Evolutionary conservation across 2,329 filamentous ascomycete genomes (phyloP).

Genomic region (Podosphaera leucotricha): DNA sequence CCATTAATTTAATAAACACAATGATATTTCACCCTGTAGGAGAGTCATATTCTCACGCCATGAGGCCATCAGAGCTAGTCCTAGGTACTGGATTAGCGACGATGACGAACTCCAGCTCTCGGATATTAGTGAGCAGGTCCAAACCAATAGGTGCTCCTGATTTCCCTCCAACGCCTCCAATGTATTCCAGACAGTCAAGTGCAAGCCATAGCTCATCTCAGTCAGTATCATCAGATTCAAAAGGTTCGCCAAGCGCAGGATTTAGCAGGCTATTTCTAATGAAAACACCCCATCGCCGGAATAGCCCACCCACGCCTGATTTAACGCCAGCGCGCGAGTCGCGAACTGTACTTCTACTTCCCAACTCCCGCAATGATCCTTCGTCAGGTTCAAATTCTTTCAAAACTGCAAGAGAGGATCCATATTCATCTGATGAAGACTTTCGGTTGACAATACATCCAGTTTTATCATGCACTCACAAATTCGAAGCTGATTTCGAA

Average conservation of each 20-base stretch:
- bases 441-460: conserved; percentile 20
- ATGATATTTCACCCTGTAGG: conserved; percentile 15
- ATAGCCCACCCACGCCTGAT: conserved; percentile 51
- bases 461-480: conserved; percentile 7
- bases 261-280: conserved; percentile 6
- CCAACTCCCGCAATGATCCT: conserved; percentile 22
- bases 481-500: not conserved
- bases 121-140: conserved; percentile 14
- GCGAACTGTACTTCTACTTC: conserved; percentile 23
- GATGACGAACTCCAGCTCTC: conserved; percentile 12
- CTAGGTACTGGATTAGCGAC: conserved; percentile 11
- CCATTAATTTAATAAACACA: conserved; percentile 11
- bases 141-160: conserved; percentile 18
- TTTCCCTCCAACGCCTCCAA: conserved; percentile 38
- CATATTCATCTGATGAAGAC: conserved; percentile 37
- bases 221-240: not conserved
- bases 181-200: conserved; percentile 33
- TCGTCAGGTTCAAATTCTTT: conserved; percentile 37
- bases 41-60: conserved; percentile 6
- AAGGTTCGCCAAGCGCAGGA: conserved; percentile 1
- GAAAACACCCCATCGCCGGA: conserved; percentile 37
- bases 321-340: conserved; percentile 42
- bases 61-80: conserved; percentile 8
- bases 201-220: conserved; percentile 13
- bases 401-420: conserved; percentile 43